Evolutionary conservation across 2,329 filamentous ascomycete species (phyloP), one percentile per base, ranked within the genome.

Genomic region (Sphaerulina populicola): DNA sequence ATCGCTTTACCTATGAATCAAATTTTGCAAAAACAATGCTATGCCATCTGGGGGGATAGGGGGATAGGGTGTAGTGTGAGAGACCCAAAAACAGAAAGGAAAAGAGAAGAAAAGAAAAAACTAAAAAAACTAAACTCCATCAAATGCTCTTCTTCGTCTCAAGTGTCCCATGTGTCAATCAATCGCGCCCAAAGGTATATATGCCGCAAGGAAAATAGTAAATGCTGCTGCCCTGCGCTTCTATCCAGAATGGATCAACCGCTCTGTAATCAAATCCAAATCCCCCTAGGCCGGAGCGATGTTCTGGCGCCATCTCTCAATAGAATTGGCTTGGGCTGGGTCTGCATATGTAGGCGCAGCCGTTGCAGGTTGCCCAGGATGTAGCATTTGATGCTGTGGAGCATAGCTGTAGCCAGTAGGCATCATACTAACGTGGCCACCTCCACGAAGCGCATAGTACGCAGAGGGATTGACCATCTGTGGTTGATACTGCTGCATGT

Each of bases 391-490:
- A 12, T 42, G 46, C 18, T 43, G 46, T 12, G 38, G 46, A 11
- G 39, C 29, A 9, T 48, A 48, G 23, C 38, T 38, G 38, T 52
- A 52, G 2, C 31, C 31, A 35, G 10, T 9, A 10, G 31, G 31
- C 31, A 35, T 35, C 31, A 35, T 35, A 35, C 31, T 35, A 11
- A n/a, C 31, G 31, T 35, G 31, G 12, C 12, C 10, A 9, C 51
- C 56, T 11, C 49, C 57, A 12, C 42, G 45, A 3, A 55, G 45
- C 4, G 55, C 52, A 42, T 54, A 51, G 33, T 58, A 60, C 21
- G 57, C 52, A 30, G 52, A 39, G 4, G 52, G 33, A 21, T 58
- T 57, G 42, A 54, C 47, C 51, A 49, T 53, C 43, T 41, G 45
- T 23, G 53, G 54, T 38, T 51, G 57, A 21, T 45, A 23, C 15